Evolutionary conservation across 768 basidiomycete genomes (phyloP), one percentile per base, ranked within the genome.

Genomic region (Hygrophoropsis aurantiaca): DNA sequence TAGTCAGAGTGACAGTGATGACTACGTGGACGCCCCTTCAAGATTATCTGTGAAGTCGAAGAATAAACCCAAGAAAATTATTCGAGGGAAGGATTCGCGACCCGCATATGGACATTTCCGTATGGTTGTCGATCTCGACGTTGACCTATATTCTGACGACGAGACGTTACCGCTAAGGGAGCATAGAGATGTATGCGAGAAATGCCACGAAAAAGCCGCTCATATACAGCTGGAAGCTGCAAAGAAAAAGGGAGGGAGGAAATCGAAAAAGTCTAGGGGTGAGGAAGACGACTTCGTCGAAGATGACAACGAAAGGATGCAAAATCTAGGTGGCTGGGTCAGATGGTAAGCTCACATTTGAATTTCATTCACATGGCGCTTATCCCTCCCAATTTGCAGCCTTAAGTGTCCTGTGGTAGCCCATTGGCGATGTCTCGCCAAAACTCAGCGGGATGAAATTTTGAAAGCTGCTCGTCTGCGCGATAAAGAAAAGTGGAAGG

Each of bases 401-500:
- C 73, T 90, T 34, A 85, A 81, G 61, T 94, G 90, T 50, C 85
- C 87, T 11, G 80, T 90, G 36, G 74, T 76, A 18, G 80, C 79
- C 32, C 90, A 93, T 60, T 92, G 87, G 87, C 75, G 66, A 30
- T 93, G 90, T 60, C 70, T 93, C 21, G 76, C 84, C 11, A 63
- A 59, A 38, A 72, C 72, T 16, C 84, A 89, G 59, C 79, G 81
- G 30, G 84, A 86, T 27, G 87, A 90, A 52, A 85, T 94, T 24
- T 67, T 83, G 27, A 81, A 77, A 56, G 87, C 87, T 47, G 79
- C 79, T 16, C 74, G 73, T 35, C 74, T 76, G 35, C 73, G 70
- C 46, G 84, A 86, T 49, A 60, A 61, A 49, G 61, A 64, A 2
- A 69, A 67, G 27, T 72, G 73, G 73, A 65, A 66, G 25, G 48